A percentile compares a stretch with the other conserved stretches of the same genome.
Conservation (phyloP, 73 alveolate genomes). For the Loxodes magnus region DNA sequence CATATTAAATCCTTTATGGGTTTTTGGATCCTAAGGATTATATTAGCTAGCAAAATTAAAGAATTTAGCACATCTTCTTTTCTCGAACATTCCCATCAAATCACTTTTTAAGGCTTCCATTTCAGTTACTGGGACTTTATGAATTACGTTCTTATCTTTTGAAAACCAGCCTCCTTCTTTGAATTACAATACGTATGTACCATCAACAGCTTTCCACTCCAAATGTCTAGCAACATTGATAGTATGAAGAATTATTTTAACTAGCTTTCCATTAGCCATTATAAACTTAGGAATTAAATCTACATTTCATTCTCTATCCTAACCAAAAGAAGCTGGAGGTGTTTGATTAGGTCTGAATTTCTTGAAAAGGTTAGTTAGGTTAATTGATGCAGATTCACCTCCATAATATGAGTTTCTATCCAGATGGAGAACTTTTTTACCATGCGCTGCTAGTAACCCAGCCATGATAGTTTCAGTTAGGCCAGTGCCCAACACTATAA, state of each 20-base stretch:
- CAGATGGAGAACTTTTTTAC: constrained; percentile 88
- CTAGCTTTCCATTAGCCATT: constrained; percentile 97
- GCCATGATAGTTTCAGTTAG: constrained; percentile 93
- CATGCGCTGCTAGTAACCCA: constrained; percentile 83
- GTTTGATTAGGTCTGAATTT: constrained; percentile 71
- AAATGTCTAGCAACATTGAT: constrained; percentile 58
- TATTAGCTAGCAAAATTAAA: constrained; percentile 73
- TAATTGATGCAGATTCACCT: constrained; percentile 88
- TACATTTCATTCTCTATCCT: constrained; percentile 91
- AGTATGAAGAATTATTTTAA: constrained; percentile 80
- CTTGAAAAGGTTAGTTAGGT: constrained; percentile 92
- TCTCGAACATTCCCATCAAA: constrained; percentile 97
- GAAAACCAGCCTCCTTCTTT: constrained; percentile 33
- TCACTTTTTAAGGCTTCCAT: constrained; percentile 88
- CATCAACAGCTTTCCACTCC: constrained; percentile 65
- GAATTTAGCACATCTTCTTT: constrained; percentile 94
- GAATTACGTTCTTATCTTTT: constrained; percentile 48
- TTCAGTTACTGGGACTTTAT: constrained; percentile 95
- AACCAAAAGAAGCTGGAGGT: constrained; percentile 73
- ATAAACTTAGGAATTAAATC: constrained; percentile 96
- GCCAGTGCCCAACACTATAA: constrained; percentile 94
- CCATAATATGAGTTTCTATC: constrained; percentile 95
- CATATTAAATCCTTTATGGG: constrained; percentile 34
- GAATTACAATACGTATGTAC: constrained; percentile 35
- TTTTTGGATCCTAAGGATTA: constrained; percentile 60